Base-by-base conservation (phyloP, 371 early-diverging fungal genomes). In the Mortierella sp. region DNA sequence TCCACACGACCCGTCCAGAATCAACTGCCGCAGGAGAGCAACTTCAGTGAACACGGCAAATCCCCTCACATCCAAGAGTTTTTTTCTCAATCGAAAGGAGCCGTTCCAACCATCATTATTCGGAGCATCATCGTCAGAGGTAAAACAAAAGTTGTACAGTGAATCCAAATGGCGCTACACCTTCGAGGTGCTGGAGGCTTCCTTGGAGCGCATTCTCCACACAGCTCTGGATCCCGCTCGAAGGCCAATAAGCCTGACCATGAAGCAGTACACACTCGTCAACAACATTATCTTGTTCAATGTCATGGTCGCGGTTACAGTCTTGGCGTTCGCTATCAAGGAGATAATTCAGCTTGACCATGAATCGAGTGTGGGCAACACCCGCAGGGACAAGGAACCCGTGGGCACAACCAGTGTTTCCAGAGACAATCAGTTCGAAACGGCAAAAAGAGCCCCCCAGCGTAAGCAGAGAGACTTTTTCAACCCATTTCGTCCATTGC, bases 171-270 rank as follows among this genome's bases (percentile, higher is more conserved):
- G 94, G 3, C 88, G 91, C 13, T 91, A 91, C 62, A 85, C 92
- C 34, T 96, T 95, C 71, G 63, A 82, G 14, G 82, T 93, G 5
- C 67, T 88, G n/a, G 95, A 93, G 58, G 91, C 96, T 12, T 96
- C 96, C 5, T 68, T 96, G 21, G 80, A 83, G 41, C 81, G 78
- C 27, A 92, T 91, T 50, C 65, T 97, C 56, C 80, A 84, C 24
- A 80, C 86, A 13, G 90, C 94, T 2, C 78, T 93, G 34, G 72
- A 82, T 45, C 90, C 89, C 58, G 80, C 84, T 26, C 74, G 69
- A 18, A 84, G 96, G 26, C 94, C 96, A 0, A 80, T 76, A 55
- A 89, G 89, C 13, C 88, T 91, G 39, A 84, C 94, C 27, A 69
- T 81, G 8, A 86, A 85, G 21, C 92, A 93, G 62, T 82, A 88